Percentiles rank a stretch among this genome's conserved stretches.
These are phyloP conservation scores for Coccomyxa subellipsoidea DNA, from an alignment of 163 green algal species.

Conservation along the genomic window DNA sequence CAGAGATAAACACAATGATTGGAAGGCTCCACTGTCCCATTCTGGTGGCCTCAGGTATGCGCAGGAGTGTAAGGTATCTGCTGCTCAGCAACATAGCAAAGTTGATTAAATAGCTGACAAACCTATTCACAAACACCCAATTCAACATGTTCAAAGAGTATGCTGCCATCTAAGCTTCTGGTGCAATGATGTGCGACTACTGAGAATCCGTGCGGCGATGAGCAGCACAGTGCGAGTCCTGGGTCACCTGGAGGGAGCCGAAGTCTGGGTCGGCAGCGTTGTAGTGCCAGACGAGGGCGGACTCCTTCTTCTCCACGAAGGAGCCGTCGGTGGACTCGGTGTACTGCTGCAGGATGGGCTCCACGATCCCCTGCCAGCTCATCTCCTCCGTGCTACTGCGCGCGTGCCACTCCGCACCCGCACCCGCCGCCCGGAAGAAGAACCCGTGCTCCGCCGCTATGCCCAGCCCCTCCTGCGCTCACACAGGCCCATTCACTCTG, in stretches of 20 bases:
- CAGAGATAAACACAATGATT: not conserved
- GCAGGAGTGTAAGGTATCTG: too few species aligned
- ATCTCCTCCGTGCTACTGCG: conserved; percentile 26
- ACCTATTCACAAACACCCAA: too few species aligned
- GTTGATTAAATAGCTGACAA: too few species aligned
- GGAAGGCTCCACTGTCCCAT: not conserved
- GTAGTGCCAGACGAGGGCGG: conserved; percentile 94
- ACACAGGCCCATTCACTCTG: too few species aligned
- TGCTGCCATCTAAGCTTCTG: too few species aligned
- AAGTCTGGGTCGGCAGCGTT: conserved; percentile 94
- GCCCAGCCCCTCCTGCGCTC: conserved; percentile 72
- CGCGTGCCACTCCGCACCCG: conserved; percentile 45
- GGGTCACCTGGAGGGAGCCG: conserved; percentile 81
- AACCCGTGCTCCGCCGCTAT: conserved; percentile 95
- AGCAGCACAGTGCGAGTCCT: not conserved
- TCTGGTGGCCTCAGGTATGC: too few species aligned
- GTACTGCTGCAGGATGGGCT: conserved; percentile 83
- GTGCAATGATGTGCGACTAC: not conserved
- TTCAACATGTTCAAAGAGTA: too few species aligned
- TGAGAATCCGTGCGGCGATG: too few species aligned
- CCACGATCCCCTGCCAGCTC: conserved; percentile 78
- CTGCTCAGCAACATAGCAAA: too few species aligned
- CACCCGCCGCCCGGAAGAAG: conserved; percentile 61
- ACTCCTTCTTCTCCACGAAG: conserved; percentile 93
- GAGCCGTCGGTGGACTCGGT: conserved; percentile 92